phyloP scores from a whole-genome alignment of 495 filamentous ascomycete genomes.

The Apodospora peruviana region DNA sequence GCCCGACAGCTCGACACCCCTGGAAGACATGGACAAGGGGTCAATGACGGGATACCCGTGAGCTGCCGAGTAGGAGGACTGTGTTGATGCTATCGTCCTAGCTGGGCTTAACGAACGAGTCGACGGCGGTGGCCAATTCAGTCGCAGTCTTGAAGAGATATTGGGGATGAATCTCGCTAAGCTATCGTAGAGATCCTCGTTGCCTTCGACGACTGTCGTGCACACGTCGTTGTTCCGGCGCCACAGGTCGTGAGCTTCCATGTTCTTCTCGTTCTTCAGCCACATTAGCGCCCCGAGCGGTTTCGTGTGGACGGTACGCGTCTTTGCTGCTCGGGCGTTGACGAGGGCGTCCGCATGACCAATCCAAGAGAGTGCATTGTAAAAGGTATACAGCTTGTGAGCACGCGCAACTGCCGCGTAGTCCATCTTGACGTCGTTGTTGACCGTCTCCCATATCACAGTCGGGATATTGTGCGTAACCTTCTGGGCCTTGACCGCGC shows the following conservation, averaged over 20 bases:
- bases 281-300: conserved; percentile 41
- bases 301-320: conserved; percentile 39
- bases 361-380: conserved; percentile 50
- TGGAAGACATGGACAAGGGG: conserved; percentile 46
- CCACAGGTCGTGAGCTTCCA: conserved; percentile 47
- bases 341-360: conserved; percentile 36
- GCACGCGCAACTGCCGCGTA: conserved; percentile 50
- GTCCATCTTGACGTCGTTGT: conserved; percentile 32
- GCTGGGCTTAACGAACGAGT: neutral
- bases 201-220: conserved; percentile 6
- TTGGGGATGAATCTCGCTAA: neutral
- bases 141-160: neutral
- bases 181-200: conserved; percentile 7
- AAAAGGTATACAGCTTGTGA: conserved; percentile 52
- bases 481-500: conserved; percentile 27
- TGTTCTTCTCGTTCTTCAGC: conserved; percentile 48
- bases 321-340: conserved; percentile 32
- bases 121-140: neutral
- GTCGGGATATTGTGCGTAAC: conserved; percentile 1
- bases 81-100: neutral
- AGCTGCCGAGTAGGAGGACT: neutral
- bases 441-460: conserved; percentile 50
- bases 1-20: conserved; percentile 38
- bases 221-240: conserved; percentile 37
- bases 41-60: conserved; percentile 13